phyloP scores from a whole-genome alignment of 768 basidiomycete genomes.

The Suillus spraguei region DNA sequence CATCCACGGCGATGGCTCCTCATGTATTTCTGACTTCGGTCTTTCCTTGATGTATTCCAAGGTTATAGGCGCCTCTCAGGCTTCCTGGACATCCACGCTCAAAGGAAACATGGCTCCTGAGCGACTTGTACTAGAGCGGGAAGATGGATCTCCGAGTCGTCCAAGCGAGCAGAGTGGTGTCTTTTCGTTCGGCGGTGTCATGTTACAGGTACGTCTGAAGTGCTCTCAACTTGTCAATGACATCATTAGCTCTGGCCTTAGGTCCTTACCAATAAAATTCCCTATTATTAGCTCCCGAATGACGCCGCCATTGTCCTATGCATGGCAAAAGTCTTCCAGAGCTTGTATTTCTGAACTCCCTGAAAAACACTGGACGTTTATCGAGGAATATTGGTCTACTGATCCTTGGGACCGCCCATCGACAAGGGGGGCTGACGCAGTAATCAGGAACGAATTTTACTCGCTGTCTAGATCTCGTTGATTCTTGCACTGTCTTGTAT shows the following conservation, averaged over 20 bases:
- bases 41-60: conserved; percentile 5
- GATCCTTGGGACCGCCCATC: not conserved
- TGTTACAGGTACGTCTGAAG: not conserved
- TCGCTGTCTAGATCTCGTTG: not conserved
- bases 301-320: not conserved
- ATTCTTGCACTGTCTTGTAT: not conserved
- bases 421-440: not conserved
- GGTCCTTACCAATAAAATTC: not conserved
- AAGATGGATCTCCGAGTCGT: not conserved
- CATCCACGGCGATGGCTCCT: conserved; percentile 5
- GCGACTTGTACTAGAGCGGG: not conserved
- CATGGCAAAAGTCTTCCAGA: not conserved
- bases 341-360: not conserved
- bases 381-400: not conserved
- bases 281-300: not conserved
- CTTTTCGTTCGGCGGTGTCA: not conserved
- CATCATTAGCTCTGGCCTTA: not conserved
- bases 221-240: not conserved
- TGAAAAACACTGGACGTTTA: not conserved
- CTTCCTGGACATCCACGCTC: not conserved
- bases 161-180: not conserved
- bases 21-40: not conserved
- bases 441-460: not conserved
- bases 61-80: not conserved
- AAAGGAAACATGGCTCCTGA: conserved; percentile 5